Percentiles rank a stretch among this genome's conserved stretches.
These are phyloP conservation scores for Ramalina intermedia DNA, from an alignment of 495 filamentous ascomycete species.

Conservation along the genomic window DNA sequence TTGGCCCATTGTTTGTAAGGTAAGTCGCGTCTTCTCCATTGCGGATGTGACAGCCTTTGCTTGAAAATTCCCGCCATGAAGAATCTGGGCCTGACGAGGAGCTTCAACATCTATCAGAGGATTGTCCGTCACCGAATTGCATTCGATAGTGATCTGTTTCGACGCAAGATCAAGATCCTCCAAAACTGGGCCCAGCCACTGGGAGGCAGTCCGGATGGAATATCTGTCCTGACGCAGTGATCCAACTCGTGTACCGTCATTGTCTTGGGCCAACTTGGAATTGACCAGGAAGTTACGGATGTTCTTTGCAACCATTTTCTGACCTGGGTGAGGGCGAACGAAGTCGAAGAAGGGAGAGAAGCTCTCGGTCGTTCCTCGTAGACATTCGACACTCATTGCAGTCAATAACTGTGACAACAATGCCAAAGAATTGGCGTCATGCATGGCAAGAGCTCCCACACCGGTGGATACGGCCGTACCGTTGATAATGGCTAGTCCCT, in stretches of 20 bases:
- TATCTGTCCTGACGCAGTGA: constrained; percentile 46
- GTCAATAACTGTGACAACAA: constrained; percentile 42
- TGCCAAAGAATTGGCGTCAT: constrained; percentile 38
- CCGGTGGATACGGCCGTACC: constrained; percentile 43
- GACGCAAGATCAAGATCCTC: constrained; percentile 42
- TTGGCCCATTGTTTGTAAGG: constrained; percentile 40
- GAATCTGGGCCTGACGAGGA: constrained; percentile 14
- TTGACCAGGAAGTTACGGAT: constrained; percentile 35
- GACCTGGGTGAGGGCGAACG: constrained; percentile 45
- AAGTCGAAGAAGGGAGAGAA: constrained; percentile 44
- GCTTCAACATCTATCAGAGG: constrained; percentile 35
- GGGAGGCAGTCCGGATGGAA: constrained; percentile 40
- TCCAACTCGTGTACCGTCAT: constrained; percentile 15
- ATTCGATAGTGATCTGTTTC: constrained; percentile 36
- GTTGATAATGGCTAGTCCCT: constrained; percentile 48
- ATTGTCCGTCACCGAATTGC: constrained; percentile 51
- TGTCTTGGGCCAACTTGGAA: constrained; percentile 19
- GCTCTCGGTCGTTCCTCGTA: constrained; percentile 38
- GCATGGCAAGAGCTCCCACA: constrained; percentile 35
- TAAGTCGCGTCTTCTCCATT: constrained; percentile 42
- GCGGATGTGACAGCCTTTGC: constrained; percentile 41
- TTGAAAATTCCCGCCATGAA: constrained; percentile 52
- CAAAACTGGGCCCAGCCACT: constrained; percentile 50
- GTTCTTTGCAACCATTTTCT: constrained; percentile 41
- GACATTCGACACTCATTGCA: constrained; percentile 24